Conservation (phyloP, 2,329 filamentous ascomycete species). For the Beauveria caledonica region DNA sequence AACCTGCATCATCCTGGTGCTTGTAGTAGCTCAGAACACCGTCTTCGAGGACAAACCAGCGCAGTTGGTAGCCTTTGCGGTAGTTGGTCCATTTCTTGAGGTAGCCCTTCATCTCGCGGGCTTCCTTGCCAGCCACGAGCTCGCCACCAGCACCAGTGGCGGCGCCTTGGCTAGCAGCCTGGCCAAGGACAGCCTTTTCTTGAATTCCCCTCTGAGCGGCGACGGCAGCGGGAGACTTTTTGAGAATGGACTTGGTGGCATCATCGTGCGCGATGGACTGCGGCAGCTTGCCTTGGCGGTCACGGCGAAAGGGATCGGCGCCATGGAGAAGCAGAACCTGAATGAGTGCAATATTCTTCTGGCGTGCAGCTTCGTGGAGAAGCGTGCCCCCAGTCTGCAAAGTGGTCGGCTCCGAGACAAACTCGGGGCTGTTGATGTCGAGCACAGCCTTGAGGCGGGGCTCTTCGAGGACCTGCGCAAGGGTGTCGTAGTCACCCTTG, state of each 20-base stretch:
- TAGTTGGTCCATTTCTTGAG: conserved; percentile 99
- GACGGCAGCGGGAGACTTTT: conserved; percentile 88
- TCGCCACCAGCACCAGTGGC: conserved; percentile 47
- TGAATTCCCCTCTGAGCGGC: conserved; percentile 93
- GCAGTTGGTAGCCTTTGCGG: conserved; percentile 88
- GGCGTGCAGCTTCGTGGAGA: conserved; percentile 81
- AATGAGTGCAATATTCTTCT: conserved; percentile 78
- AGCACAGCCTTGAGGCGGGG: conserved; percentile 76
- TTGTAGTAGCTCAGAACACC: conserved; percentile 98
- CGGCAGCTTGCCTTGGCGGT: conserved; percentile 89
- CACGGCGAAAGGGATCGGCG: conserved; percentile 89
- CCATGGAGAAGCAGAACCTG: conserved; percentile 87
- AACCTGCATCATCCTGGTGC: conserved; percentile 94
- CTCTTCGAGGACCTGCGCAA: conserved; percentile 78
- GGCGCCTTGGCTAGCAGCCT: conserved; percentile 49
- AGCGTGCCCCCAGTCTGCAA: conserved; percentile 81
- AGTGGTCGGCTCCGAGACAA: conserved; percentile 72
- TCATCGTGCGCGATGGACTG: conserved; percentile 97
- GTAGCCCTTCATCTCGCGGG: conserved; percentile 95
- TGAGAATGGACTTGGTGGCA: conserved; percentile 76
- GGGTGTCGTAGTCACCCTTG: conserved; percentile 62
- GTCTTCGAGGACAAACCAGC: conserved; percentile 97
- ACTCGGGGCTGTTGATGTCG: conserved; percentile 86
- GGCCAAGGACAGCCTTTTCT: conserved; percentile 90
- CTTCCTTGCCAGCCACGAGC: conserved; percentile 69